These are phyloP conservation scores for Tuber indicum DNA, from an alignment of 495 filamentous ascomycete species.

Conservation along the genomic window DNA sequence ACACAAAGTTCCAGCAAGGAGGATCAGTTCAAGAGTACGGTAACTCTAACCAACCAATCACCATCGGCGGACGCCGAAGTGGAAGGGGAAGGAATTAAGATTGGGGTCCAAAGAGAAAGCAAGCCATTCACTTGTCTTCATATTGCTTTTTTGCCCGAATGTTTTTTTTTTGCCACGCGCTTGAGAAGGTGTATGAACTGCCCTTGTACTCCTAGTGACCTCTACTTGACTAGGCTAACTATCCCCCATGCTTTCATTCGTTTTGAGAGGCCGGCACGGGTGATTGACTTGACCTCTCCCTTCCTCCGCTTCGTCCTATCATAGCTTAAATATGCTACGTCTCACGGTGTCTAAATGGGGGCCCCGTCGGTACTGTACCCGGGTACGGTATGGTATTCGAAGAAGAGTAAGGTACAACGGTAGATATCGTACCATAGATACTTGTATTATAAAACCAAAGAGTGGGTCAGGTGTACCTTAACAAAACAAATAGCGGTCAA, in stretches of 20 bases:
- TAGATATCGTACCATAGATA: not conserved
- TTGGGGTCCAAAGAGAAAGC: not conserved
- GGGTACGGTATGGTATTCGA: not conserved
- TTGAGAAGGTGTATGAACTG: not conserved
- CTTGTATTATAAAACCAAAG: not conserved
- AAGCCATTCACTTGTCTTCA: not conserved
- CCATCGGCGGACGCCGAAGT: not conserved
- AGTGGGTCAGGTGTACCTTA: not conserved
- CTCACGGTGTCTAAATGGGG: not conserved
- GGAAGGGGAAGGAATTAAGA: not conserved
- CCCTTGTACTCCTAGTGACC: too few species aligned
- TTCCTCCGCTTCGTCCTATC: not conserved
- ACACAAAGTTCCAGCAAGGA: not conserved
- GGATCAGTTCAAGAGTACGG: not conserved
- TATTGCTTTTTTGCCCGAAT: not conserved
- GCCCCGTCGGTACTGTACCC: not conserved
- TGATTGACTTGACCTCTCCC: not conserved
- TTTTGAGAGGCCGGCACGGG: not conserved
- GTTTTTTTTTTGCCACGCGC: not conserved
- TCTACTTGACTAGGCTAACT: too few species aligned
- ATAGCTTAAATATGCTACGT: not conserved
- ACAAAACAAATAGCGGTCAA: not conserved
- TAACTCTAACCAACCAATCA: not conserved
- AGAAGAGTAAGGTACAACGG: not conserved
- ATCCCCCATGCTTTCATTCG: not conserved